Evolutionary conservation across 1,139 yeast genomes (phyloP), one percentile per base, ranked within the genome.

Genomic region (Protomyces arabidopsidicola): DNA sequence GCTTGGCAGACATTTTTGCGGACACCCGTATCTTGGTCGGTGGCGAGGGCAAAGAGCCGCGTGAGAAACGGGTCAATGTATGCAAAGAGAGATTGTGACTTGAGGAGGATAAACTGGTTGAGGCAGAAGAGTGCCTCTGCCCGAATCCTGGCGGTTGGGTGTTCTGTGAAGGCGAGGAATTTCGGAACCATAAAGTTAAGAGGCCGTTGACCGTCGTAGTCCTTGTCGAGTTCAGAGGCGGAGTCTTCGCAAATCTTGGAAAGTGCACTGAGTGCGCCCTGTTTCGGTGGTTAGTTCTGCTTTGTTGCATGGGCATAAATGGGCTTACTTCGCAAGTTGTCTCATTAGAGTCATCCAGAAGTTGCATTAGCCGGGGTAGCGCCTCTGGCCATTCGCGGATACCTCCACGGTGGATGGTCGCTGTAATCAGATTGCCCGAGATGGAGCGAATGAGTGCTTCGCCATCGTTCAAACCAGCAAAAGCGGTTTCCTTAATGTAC

Each of bases 231-330:
- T 24, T 79, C 73, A 48, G 76, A 72, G 34, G 83, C 81, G 31
- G 87, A 82, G 75, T 93, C 98, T 73, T 93, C 98, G 78, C 96
- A 89, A 59, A 93, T 87, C 72, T 91, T 90, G 53, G 86, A 79
- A 67, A 95, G 78, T 0, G 98, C 93, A 69, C 88, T 81, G 76
- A 90, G 83, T 20, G 97, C 90, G 65, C 89, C 88, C 71, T 87
- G 90, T 70, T 85, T 87, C 4, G 6, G 31, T 27, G 31, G 20
- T 80, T 77, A 18, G 76, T 74, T 1, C n/a, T 75, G 54, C 24
- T 8, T 18, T 16, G 22, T 3, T 24, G 35, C 16, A 12, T 36
- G 42, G 5, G 42, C 10, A 36, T 8, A 9, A 14, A 48, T 20
- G 24, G 14, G 16, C 22, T 42, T n/a, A 58, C 62, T 24, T 58